Evolutionary conservation across 2,329 filamentous ascomycete species (phyloP).

Genomic region (Eurotiales sp.): DNA sequence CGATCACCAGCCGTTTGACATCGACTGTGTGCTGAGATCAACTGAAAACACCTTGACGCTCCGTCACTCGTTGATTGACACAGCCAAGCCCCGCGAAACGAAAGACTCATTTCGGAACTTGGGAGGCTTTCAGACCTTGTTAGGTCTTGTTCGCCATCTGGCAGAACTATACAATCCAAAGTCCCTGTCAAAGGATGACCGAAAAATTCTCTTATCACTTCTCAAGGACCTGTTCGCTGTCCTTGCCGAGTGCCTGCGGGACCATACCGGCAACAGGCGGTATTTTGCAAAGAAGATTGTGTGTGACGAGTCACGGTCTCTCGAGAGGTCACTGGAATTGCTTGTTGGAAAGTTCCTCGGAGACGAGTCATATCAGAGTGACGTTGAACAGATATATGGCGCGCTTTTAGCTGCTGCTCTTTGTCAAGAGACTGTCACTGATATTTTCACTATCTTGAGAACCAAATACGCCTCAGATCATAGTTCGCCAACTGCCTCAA

Average conservation of each 20-base stretch:
- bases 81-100: conserved; percentile 45
- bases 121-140: conserved; percentile 70
- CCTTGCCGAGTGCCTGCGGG: conserved; percentile 69
- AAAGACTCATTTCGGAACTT: conserved; percentile 83
- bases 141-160: conserved; percentile 66
- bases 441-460: conserved; percentile 55
- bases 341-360: conserved; percentile 56
- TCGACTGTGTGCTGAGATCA: conserved; percentile 40
- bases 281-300: conserved; percentile 78
- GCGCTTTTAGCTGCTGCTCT: conserved; percentile 76
- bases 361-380: conserved; percentile 31
- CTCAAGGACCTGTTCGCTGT: conserved; percentile 57
- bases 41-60: conserved; percentile 60
- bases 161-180: conserved; percentile 68
- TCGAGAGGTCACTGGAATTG: conserved; percentile 68
- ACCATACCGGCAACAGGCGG: conserved; percentile 79
- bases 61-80: conserved; percentile 60
- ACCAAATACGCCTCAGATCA: conserved; percentile 23
- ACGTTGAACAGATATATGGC: conserved; percentile 77
- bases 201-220: conserved; percentile 66
- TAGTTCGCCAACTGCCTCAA: conserved; percentile 17
- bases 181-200: conserved; percentile 57
- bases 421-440: conserved; percentile 69
- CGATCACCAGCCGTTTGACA: conserved; percentile 25
- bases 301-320: conserved; percentile 70